A percentile compares a stretch with the other conserved stretches of the same genome.
Conservation (phyloP, 305 asterid species). For the Caryopteris hybrid region DNA sequence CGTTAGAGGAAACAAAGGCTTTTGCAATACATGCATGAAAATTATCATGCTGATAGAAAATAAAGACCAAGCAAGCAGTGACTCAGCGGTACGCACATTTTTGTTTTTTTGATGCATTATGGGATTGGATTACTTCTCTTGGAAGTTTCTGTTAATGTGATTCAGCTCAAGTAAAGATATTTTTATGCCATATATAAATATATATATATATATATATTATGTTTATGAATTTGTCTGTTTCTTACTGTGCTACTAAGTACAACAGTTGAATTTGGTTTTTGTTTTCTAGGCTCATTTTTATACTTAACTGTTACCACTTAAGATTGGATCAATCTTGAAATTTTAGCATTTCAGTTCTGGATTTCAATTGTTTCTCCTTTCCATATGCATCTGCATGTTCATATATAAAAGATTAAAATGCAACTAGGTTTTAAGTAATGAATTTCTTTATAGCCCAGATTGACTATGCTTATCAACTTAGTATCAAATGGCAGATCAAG, state of each 20-base stretch:
- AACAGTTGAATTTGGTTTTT: not conserved
- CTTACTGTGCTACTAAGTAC: not conserved
- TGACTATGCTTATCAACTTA: no score
- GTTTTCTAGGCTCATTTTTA: not conserved
- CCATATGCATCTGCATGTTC: no score
- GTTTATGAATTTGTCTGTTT: not conserved
- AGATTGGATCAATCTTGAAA: not conserved
- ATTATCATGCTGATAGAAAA: constrained; percentile 80
- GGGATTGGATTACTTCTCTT: not conserved
- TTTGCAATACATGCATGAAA: constrained; percentile 80
- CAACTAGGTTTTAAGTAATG: no score
- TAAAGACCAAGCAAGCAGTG: constrained; percentile 53
- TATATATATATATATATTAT: no score
- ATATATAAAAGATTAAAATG: no score
- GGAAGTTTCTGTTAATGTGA: not conserved
- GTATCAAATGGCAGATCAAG: no score
- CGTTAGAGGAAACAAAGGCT: constrained; percentile 82
- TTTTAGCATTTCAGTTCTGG: not conserved
- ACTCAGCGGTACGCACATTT: constrained; percentile 50
- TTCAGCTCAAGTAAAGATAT: not conserved
- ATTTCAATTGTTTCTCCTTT: no score
- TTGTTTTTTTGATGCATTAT: not conserved
- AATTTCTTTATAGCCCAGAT: no score
- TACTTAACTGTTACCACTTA: not conserved
- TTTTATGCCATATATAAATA: not conserved